Evolutionary conservation across 2,329 filamentous ascomycete species (phyloP), one percentile per base, ranked within the genome.

Genomic region (Beauveria caledonica): DNA sequence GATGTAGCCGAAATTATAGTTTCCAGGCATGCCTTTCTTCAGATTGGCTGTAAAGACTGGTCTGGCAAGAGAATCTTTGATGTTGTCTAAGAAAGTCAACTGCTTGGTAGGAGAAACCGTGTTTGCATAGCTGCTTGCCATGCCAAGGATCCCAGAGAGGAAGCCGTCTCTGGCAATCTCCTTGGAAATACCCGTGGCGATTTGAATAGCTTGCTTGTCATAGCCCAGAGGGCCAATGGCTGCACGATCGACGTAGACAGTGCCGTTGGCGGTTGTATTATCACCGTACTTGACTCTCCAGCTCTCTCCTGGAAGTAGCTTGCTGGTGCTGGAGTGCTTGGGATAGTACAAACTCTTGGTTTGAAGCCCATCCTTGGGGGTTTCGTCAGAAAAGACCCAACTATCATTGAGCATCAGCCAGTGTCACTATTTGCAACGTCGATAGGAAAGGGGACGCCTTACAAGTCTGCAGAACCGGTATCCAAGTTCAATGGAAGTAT

Each of bases 281-380:
- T 90, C 87, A 25, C 84, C 86, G 66, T 90, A 90, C 17, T 69
- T 73, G 67, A 89, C 86, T 7, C 72, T 70, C 85, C 86, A 89
- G 25, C 72, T 77, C 63, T 70, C 53, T 1, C 70, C 71, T 0
- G 25, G 51, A 54, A 84, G 65, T 49, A 76, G 70, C 63, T 76
- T 78, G 51, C 74, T 74, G 2, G 76, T 78, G 7, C 61, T 70
- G 27, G 78, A 77, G 3, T 72, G 60, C 42, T 70, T 65, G 4
- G 82, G 81, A 46, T 77, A 74, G 72, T 90, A 90, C 66, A 84
- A 70, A 44, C 72, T 68, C 66, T 88, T 86, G 5, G 82, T 82
- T 0, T 64, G 65, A 50, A 79, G 74, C 60, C 81, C 70, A 6
- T 72, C 69, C 2, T 71, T 63, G 5, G 81, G 69, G 15, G 86